Evolutionary conservation across 495 filamentous ascomycete species (phyloP), one percentile per base, ranked within the genome.

Genomic region (Penicillium pulvis): DNA sequence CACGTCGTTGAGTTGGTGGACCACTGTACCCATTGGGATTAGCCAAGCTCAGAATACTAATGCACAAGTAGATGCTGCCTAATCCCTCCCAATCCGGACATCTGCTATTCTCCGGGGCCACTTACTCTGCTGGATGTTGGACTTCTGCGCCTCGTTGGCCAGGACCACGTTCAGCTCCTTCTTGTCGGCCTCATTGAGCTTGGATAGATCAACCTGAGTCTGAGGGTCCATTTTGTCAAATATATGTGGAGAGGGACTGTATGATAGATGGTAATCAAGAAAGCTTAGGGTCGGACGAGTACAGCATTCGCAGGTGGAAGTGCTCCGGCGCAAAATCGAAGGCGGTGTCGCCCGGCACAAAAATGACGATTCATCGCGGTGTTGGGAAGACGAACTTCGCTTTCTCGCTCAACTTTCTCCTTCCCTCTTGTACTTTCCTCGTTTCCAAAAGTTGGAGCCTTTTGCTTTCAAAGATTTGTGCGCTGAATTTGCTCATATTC

Each of bases 91-190:
- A 3, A 41, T 41, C 39, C 39, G 39, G 39, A 3, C 39, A 4
- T 17, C 16, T 17, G 44, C 44, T 47, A 24, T 11, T 9, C 12
- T 47, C 43, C 31, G 44, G 11, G 30, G 19, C n/a, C 41, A 83
- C 86, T 60, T 80, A 96, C 93, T 85, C 58, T 85, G 74, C 73
- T 96, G 93, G 60, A 97, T 85, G 65, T 81, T 82, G 16, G 84
- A 79, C 72, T 93, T 93, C 76, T 96, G 89, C 57, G 79, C 78
- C 79, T 97, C 92, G 71, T 88, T 90, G 54, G 80, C 68, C 48
- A 97, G 75, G 69, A 93, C 88, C 65, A 89, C 85, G 67, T 90
- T 87, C 48, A 98, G 81, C 75, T 98, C 93, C 60, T 86, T 81
- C 81, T 90, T 92, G 76, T 96, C 92, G 61, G 81, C 83, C 11